Evolutionary conservation across 2,329 filamentous ascomycete species (phyloP), one percentile per base, ranked within the genome.

Genomic region (Hypoxylon rubiginosum): DNA sequence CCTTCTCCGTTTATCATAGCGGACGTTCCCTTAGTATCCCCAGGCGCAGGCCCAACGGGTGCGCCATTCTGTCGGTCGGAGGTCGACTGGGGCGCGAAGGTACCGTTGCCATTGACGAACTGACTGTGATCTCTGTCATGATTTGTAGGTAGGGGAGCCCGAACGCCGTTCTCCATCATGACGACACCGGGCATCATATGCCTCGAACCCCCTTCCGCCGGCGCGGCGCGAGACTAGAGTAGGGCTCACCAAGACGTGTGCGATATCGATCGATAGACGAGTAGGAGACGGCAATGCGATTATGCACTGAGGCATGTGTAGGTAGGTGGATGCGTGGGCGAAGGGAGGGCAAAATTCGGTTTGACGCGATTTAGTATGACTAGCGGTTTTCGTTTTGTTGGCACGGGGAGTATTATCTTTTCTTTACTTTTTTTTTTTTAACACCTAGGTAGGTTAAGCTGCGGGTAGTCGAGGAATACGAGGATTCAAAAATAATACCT

Each of bases 91-190:
- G 64, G 51, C 57, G 60, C 50, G 58, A 66, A 64, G 62, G 53
- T 71, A 45, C 66, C 70, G 26, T 68, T 70, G 55, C 73, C 77
- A 62, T 75, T 73, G 19, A 75, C 68, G 54, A 73, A 61, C 32
- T 72, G 77, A 62, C 82, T 82, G 72, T 84, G 82, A 68, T 84
- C 81, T 82, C 84, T 84, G 74, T 88, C 84, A 77, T 88, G 84
- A 75, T 88, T 85, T 72, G 83, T 84, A 75, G 82, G 84, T 74
- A 81, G 79, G 71, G 84, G 84, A 74, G 85, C 85, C 75, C 82
- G 82, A 75, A 78, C 80, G 77, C 84, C 84, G 79, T 83, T 82
- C 71, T 87, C 85, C 85, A 87, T 87, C 72, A 81, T 83, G 80
- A 86, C 80, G 73, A 81, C 75, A 72, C 84, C 83, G 68, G 85